These are phyloP conservation scores for Brasenia schreberi DNA, from an alignment of 164 flowering plant genomes.

Conservation along the genomic window DNA sequence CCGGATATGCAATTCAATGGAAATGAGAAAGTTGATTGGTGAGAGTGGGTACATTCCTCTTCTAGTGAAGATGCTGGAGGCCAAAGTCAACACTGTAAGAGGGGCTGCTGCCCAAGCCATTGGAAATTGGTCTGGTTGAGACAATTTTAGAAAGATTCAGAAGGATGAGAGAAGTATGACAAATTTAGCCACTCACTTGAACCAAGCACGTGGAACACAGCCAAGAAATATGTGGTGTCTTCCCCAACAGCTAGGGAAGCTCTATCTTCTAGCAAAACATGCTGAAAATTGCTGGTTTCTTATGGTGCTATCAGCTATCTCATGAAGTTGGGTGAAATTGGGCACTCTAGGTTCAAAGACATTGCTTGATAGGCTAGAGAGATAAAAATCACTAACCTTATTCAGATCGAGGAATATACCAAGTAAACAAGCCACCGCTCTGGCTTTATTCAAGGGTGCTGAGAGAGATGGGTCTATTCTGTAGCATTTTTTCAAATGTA, in stretches of 20 bases:
- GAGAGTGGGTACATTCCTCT: slow-evolving; percentile 67
- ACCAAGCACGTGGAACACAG: slow-evolving; percentile 69
- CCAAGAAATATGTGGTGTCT: slow-evolving; percentile 70
- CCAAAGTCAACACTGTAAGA: slow-evolving; percentile 50
- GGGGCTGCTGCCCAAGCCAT: slow-evolving; percentile 79
- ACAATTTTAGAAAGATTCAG: slow-evolving; percentile 49
- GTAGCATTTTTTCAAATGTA: no score
- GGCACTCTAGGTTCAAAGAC: slow-evolving; percentile 74
- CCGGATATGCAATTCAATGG: slow-evolving; percentile 39
- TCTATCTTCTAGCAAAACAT: slow-evolving; percentile 65
- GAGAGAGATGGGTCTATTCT: no score
- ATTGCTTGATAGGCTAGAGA: slow-evolving; percentile 63
- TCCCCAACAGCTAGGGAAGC: slow-evolving; percentile 24
- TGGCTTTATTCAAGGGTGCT: no score
- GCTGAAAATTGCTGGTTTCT: slow-evolving; percentile 78
- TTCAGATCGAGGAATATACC: slow-evolving; percentile 42
- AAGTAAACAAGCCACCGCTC: no score
- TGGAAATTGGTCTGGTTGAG: slow-evolving; percentile 38
- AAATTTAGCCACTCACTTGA: slow-evolving; percentile 66
- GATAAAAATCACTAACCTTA: slow-evolving; percentile 57
- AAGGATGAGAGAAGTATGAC: slow-evolving; percentile 71
- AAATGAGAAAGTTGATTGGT: slow-evolving; percentile 57
- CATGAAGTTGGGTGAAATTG: slow-evolving; percentile 73
- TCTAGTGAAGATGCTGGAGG: slow-evolving; percentile 64
- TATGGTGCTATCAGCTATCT: slow-evolving; percentile 90